Percentiles rank a stretch among this genome's conserved stretches.
phyloP scores from a whole-genome alignment of 106 monocot species.

The Phalaenopsis equestris region DNA sequence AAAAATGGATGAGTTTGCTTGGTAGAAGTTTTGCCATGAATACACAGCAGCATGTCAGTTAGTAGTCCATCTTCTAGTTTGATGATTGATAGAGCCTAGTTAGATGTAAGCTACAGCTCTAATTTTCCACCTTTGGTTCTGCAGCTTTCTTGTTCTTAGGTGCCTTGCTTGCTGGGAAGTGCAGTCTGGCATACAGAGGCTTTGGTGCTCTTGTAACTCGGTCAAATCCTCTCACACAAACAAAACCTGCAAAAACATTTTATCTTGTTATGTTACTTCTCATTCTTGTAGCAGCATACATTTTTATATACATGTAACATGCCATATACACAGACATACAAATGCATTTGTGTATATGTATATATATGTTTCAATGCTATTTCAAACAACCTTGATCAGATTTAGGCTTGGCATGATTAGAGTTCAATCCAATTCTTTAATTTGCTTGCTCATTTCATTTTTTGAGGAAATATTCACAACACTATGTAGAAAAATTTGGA shows the following conservation, averaged over 20 bases:
- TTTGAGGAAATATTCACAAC: no score
- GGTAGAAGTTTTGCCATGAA: background rate
- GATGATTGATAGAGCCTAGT: background rate
- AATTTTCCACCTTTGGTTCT: background rate
- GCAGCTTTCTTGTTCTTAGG: slow-evolving; percentile 7
- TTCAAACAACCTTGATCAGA: no score
- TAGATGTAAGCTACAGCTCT: background rate
- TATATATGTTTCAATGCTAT: no score
- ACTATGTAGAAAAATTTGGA: no score
- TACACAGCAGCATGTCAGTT: background rate
- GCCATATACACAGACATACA: background rate
- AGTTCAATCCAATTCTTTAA: no score
- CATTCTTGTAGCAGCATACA: no score
- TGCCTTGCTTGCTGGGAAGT: slow-evolving; percentile 25
- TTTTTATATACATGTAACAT: background rate
- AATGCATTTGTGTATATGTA: no score
- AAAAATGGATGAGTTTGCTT: background rate
- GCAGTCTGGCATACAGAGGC: slow-evolving; percentile 27
- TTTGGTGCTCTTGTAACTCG: slow-evolving; percentile 18
- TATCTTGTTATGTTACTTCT: background rate
- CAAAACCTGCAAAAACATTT: slow-evolving; percentile 18
- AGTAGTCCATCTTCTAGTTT: background rate
- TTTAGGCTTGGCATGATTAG: no score
- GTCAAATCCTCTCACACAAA: slow-evolving; percentile 28
- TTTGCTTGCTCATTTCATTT: no score